Evolutionary conservation across 139 green algal genomes (phyloP), one percentile per base, ranked within the genome.

Genomic region (Chlamydomonas applanata): DNA sequence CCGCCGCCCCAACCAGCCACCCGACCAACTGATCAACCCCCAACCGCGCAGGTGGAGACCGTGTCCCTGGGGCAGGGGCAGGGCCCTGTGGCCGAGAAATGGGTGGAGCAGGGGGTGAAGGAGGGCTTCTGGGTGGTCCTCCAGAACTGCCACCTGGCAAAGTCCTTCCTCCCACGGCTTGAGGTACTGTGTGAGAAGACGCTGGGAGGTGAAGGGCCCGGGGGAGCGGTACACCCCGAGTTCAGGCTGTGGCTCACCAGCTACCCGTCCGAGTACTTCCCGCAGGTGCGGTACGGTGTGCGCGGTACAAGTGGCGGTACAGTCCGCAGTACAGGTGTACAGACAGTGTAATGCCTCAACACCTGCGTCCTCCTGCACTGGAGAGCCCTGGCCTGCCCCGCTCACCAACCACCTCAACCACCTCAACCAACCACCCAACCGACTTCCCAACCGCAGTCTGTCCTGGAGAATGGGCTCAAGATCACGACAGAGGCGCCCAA

Each of bases 121-220:
- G 79, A 87, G 27, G 89, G 89, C 24, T 86, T 85, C 78, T 94
- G 89, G 89, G 86, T 94, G 40, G 84, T 90, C 32, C 86, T 92
- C 62, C 84, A 92, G 88, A 94, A 94, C 75, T 94, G 90, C 77
- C 90, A 94, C 74, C 82, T 94, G 57, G 85, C 86, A n/a, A 89
- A 85, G 70, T 82, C 69, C 25, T 94, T 89, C 72, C 72, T 95
- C 69, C 83, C 89, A 3, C 82, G 79, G 4, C 86, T 95, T 14
- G 89, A 93, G 75, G 59, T 85, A 52, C 70, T 88, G 13, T 80
- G 73, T 40, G 79, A 84, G 61, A 72, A 82, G 71, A 65, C 61
- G 25, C 75, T 85, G n/a, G 67, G 45, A 4, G 67, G 67, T 9
- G 67, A 73, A 17, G 67, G 67, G 29, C 46, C 67, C 3, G 46